Conservation (phyloP, 139 green algal genomes). For the Picochlorum sp. region DNA sequence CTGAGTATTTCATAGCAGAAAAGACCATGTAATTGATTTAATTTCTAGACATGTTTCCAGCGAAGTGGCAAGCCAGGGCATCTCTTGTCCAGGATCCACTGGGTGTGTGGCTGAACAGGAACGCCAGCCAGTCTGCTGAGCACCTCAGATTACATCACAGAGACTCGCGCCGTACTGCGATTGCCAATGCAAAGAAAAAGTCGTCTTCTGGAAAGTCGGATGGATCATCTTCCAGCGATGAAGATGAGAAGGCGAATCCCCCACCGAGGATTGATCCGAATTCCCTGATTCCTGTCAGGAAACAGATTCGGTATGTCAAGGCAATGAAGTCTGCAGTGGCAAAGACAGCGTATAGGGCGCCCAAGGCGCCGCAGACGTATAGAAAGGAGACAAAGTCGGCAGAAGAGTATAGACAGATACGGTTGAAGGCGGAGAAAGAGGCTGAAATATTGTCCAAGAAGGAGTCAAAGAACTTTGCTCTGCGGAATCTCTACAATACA, state of each 20-base stretch:
- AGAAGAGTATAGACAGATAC: slow-evolving; percentile 14
- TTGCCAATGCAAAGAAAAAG: background rate
- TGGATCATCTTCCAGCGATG: background rate
- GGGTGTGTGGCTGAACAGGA: too few species aligned
- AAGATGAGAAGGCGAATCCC: background rate
- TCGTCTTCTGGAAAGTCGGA: background rate
- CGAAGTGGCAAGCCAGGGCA: too few species aligned
- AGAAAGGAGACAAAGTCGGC: slow-evolving; percentile 9
- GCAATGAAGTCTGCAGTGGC: background rate
- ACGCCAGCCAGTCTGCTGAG: too few species aligned
- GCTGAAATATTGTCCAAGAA: slow-evolving; percentile 2
- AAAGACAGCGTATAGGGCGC: slow-evolving; percentile 1
- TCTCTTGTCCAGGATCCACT: too few species aligned
- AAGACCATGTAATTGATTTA: too few species aligned
- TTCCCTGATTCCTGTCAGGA: slow-evolving; percentile 4
- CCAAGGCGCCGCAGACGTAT: slow-evolving; percentile 11
- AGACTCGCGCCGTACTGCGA: too few species aligned
- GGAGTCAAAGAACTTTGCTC: slow-evolving; percentile 10
- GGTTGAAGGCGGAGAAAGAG: background rate
- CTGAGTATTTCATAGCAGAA: too few species aligned
- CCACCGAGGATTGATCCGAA: slow-evolving; percentile 6
- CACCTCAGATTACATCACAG: too few species aligned
- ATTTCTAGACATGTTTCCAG: too few species aligned
- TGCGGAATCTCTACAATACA: slow-evolving; percentile 17
- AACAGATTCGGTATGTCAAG: slow-evolving; percentile 9